phyloP scores from a whole-genome alignment of 2,329 filamentous ascomycete species.

The Lojkania enalia region DNA sequence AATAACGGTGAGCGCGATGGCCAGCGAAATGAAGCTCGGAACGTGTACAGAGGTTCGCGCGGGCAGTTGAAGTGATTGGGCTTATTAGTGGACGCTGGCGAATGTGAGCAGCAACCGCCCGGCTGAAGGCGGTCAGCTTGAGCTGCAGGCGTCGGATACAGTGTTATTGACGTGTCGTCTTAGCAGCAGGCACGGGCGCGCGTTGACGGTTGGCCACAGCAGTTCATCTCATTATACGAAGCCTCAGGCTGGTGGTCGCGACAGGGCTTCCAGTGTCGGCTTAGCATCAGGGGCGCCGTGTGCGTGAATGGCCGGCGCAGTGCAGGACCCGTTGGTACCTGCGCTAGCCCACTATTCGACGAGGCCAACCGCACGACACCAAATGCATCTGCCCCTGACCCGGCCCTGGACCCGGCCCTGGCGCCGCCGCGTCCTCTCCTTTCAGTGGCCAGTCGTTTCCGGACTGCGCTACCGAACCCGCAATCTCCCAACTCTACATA shows the following conservation, averaged over 20 bases:
- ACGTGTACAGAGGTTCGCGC: not conserved
- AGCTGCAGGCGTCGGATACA: constrained; percentile 3
- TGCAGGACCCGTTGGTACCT: constrained; percentile 40
- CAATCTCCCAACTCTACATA: constrained; percentile 46
- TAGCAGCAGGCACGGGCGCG: constrained; percentile 19
- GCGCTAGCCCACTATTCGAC: constrained; percentile 37
- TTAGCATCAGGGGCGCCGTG: constrained; percentile 31
- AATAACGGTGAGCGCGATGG: not conserved
- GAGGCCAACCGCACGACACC: constrained; percentile 34
- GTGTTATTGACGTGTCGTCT: constrained; percentile 27
- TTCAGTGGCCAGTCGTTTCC: constrained; percentile 38
- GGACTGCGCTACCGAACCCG: constrained; percentile 39
- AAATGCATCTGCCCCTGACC: constrained; percentile 19
- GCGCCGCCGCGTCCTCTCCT: constrained; percentile 32
- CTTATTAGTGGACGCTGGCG: not conserved
- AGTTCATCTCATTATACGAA: constrained; percentile 42
- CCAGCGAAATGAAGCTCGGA: constrained; percentile 1
- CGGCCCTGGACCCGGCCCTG: constrained; percentile 16
- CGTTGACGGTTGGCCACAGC: constrained; percentile 9
- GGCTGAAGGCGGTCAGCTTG: constrained; percentile 19
- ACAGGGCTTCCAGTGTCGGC: constrained; percentile 32
- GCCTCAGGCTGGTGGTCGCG: constrained; percentile 27
- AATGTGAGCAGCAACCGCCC: constrained; percentile 27
- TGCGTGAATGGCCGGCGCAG: constrained; percentile 29
- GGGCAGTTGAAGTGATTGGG: not conserved